Base-by-base conservation (phyloP, 768 basidiomycete species). In the Mycena rosella region DNA sequence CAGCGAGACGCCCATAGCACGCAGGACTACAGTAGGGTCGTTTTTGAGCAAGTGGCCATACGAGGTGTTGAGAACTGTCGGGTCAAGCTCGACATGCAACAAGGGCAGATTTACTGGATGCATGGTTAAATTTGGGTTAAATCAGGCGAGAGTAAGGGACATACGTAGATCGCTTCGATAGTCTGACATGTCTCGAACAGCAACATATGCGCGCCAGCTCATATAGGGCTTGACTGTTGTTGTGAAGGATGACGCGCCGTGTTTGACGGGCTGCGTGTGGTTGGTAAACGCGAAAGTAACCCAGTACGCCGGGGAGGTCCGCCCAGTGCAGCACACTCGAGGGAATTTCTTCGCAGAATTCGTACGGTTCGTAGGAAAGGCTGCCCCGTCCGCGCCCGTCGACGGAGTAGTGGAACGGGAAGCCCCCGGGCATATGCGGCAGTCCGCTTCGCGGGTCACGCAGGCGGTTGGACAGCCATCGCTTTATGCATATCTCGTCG, bases 401-500 rank as follows among this genome's bases (percentile, higher is more conserved):
- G 29, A 65, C 49, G 3, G 26, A 13, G 57, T 65, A 65, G 56
- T 65, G 63, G 32, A 65, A 65, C 9, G 56, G 63, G 38, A 65
- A 65, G 22, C 63, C 63, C n/a, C 63, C 63, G 17, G 63, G 63
- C 63, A 65, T 58, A 44, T 59, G 56, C 40, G 63, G 63, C 40
- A 65, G 44, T 44, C 14, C 22, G 30, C 32, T 52, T 15, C 38
- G 38, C 6, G 49, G 30, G 63, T 65, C 49, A 5, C 40, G 48
- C n/a, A 65, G 56, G 10, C 63, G 56, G 32, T 65, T 65, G 27
- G 55, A 40, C n/a, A 58, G 38, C 63, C 63, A 65, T 20, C 48
- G 63, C 34, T 65, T 65, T 51, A 59, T 65, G 63, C 63, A 65
- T 3, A 65, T 11, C 48, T 65, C 63, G 44, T 65, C 56, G 63